Evolutionary conservation across 352 stramenopile species (phyloP).

Genomic region (Blastocystis sp.): DNA sequence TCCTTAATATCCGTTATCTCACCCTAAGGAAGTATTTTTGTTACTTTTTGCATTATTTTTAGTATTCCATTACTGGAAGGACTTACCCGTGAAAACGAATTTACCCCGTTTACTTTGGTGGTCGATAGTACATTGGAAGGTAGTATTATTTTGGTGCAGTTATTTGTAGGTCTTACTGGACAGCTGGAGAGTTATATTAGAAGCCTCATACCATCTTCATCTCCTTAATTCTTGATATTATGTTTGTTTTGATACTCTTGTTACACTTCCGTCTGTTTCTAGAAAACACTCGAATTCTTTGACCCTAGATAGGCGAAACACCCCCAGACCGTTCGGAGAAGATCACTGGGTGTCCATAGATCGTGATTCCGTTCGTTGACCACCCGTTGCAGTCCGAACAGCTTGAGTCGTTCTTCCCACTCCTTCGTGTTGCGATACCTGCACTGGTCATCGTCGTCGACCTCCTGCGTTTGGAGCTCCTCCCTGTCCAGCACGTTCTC

Average conservation of each 20-base stretch:
- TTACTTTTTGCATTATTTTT: too few species aligned
- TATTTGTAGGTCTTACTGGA: too few species aligned
- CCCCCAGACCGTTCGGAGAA: not conserved
- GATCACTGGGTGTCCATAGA: not conserved
- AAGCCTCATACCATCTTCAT: too few species aligned
- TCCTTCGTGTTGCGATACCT: not conserved
- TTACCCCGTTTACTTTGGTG: too few species aligned
- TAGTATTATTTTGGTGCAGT: too few species aligned
- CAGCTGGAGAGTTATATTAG: too few species aligned
- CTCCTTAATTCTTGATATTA: too few species aligned
- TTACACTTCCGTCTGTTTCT: not conserved
- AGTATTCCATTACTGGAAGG: too few species aligned
- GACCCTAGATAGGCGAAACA: conserved; percentile 29
- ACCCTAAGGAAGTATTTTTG: too few species aligned
- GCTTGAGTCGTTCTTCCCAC: not conserved
- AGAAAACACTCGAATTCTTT: conserved; percentile 8
- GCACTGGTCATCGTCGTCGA: conserved; percentile 36
- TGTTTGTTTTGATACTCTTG: not conserved
- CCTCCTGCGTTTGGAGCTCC: not conserved
- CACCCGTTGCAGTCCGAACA: not conserved
- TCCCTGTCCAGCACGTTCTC: not conserved
- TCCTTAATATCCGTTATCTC: too few species aligned
- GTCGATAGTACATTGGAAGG: too few species aligned
- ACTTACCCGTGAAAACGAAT: too few species aligned
- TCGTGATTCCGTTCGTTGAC: not conserved